Evolutionary conservation across 352 stramenopile genomes (phyloP).

Genomic region (Phytopythium helicoides): DNA sequence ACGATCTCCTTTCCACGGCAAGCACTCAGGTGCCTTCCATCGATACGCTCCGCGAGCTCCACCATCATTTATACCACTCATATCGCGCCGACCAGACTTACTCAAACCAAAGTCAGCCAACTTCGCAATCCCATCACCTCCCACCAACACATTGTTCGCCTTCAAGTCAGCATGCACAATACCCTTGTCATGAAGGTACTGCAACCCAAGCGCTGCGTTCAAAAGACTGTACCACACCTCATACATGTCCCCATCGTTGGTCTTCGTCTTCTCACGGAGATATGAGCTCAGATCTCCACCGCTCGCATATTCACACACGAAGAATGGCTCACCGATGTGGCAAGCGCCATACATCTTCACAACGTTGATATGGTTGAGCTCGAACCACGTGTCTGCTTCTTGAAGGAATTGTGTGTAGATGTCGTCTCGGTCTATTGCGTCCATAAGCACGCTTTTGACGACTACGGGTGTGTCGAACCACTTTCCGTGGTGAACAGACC

Average conservation of each 20-base stretch:
- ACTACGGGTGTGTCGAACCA: constrained; percentile 29
- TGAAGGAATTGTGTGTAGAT: constrained; percentile 19
- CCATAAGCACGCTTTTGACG: constrained; percentile 16
- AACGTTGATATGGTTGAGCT: constrained; percentile 28
- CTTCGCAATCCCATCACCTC: constrained; percentile 7
- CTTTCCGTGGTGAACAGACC: constrained; percentile 19
- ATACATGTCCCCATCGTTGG: neutral
- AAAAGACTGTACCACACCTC: constrained; percentile 13
- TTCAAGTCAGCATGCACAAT: constrained; percentile 14
- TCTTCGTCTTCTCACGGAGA: neutral
- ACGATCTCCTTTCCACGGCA: neutral
- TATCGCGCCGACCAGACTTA: neutral
- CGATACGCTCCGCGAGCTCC: constrained; percentile 11
- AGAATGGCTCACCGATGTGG: constrained; percentile 14
- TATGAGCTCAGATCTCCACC: constrained; percentile 12
- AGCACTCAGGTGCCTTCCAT: constrained; percentile 32
- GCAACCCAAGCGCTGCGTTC: constrained; percentile 31
- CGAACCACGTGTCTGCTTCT: constrained; percentile 28
- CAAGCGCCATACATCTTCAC: constrained; percentile 30
- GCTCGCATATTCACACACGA: constrained; percentile 15
- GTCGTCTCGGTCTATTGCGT: neutral
- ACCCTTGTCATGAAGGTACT: constrained; percentile 15
- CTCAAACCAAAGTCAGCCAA: constrained; percentile 21
- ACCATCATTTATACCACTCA: neutral
- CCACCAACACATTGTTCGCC: constrained; percentile 19